These are phyloP conservation scores for Xylaria sp. DNA, from an alignment of 495 filamentous ascomycete genomes.

Conservation along the genomic window DNA sequence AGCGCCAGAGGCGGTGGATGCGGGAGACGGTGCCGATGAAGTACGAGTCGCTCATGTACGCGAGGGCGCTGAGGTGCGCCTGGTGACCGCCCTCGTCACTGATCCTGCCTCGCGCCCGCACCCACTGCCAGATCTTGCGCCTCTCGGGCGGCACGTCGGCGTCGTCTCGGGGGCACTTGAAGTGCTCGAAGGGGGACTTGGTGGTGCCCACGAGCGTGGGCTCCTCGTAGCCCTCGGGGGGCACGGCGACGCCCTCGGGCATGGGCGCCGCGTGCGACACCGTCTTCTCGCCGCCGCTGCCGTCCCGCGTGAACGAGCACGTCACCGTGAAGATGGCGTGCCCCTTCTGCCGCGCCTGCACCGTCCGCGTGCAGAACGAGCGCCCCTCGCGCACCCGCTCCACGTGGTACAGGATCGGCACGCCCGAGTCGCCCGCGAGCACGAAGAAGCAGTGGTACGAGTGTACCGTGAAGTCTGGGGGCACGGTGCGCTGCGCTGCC, in stretches of 20 bases:
- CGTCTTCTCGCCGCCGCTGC: slow-evolving; percentile 64
- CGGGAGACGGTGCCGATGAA: slow-evolving; percentile 89
- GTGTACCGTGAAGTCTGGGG: slow-evolving; percentile 79
- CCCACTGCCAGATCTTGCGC: slow-evolving; percentile 77
- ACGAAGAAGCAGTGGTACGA: slow-evolving; percentile 99
- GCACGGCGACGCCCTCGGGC: slow-evolving; percentile 53
- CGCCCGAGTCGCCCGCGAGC: slow-evolving; percentile 80
- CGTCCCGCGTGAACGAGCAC: slow-evolving; percentile 80
- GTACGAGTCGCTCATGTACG: slow-evolving; percentile 89
- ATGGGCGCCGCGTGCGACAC: slow-evolving; percentile 68
- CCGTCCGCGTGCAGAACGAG: slow-evolving; percentile 91
- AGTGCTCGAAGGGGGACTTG: slow-evolving; percentile 62
- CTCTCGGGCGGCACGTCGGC: slow-evolving; percentile 57
- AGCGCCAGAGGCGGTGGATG: slow-evolving; percentile 76
- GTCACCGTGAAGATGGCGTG: slow-evolving; percentile 94
- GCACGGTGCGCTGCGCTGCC: slow-evolving; percentile 87
- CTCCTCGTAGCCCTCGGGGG: slow-evolving; percentile 49
- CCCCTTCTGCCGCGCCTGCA: slow-evolving; percentile 90
- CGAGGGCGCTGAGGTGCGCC: slow-evolving; percentile 84
- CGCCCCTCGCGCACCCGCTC: slow-evolving; percentile 90
- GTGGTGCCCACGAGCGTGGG: slow-evolving; percentile 38
- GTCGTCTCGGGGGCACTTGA: slow-evolving; percentile 57
- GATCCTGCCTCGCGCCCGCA: slow-evolving; percentile 78
- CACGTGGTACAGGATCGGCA: slow-evolving; percentile 90
- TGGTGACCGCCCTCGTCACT: slow-evolving; percentile 72